Evolutionary conservation across 352 stramenopile species (phyloP).

Genomic region (Phytophthora megakarya): DNA sequence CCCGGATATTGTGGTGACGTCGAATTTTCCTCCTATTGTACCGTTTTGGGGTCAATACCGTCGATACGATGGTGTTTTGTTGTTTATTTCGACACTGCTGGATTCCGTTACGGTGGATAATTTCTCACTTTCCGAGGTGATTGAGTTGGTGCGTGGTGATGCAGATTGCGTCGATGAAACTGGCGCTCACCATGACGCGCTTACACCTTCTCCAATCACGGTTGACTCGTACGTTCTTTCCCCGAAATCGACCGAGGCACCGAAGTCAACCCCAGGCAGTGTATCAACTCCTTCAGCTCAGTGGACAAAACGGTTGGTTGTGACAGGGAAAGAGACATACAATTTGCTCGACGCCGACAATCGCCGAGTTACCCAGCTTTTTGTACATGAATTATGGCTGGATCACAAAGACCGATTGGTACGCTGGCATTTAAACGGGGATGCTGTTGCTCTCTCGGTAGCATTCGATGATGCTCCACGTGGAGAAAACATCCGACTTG

Average conservation of each 20-base stretch:
- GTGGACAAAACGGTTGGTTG: constrained; percentile 76
- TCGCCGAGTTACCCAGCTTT: constrained; percentile 77
- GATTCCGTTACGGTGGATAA: constrained; percentile 77
- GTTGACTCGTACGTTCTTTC: constrained; percentile 43
- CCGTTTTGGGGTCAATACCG: constrained; percentile 87
- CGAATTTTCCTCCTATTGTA: constrained; percentile 86
- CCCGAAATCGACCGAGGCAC: constrained; percentile 24
- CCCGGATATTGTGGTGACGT: constrained; percentile 77
- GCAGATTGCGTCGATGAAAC: constrained; percentile 70
- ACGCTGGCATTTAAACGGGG: constrained; percentile 85
- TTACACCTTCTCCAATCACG: constrained; percentile 34
- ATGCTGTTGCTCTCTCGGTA: constrained; percentile 79
- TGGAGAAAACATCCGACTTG: constrained; percentile 79
- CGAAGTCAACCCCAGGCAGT: constrained; percentile 33
- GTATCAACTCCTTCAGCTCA: constrained; percentile 55
- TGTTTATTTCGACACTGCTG: constrained; percentile 84
- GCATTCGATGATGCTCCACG: constrained; percentile 71
- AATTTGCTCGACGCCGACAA: constrained; percentile 62
- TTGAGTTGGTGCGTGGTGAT: constrained; percentile 71
- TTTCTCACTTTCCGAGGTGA: constrained; percentile 75
- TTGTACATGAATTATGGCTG: constrained; percentile 86
- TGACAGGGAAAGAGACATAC: constrained; percentile 87
- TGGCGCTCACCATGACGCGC: constrained; percentile 29
- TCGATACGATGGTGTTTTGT: constrained; percentile 75
- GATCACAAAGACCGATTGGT: constrained; percentile 86